Percentiles rank a stretch among this genome's conserved stretches.
These are phyloP conservation scores for Arachnomyces sp. DNA, from an alignment of 2,329 filamentous ascomycete species.

Conservation along the genomic window DNA sequence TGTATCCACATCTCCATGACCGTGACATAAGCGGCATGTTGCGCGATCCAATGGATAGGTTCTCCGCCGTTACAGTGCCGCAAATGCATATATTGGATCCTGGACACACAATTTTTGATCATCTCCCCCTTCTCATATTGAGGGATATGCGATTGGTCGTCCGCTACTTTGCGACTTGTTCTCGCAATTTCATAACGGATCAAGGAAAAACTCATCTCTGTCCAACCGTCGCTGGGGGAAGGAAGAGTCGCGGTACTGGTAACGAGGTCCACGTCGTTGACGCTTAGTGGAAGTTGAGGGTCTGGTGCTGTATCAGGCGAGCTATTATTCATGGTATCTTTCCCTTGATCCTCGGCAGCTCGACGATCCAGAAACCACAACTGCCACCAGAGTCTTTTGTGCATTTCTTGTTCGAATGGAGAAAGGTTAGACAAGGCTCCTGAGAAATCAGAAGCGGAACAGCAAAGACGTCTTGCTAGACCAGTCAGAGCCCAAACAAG, in stretches of 20 bases:
- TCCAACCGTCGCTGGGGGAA: conserved; percentile 34
- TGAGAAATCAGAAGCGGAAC: conserved; percentile 17
- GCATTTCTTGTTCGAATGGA: conserved; percentile 36
- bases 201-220: conserved; percentile 39
- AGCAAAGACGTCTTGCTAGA: conserved; percentile 34
- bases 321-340: conserved; percentile 14
- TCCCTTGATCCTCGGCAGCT: conserved; percentile 33
- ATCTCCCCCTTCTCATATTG: conserved; percentile 24
- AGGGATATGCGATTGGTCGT: background rate
- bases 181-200: conserved; percentile 43
- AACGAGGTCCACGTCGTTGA: conserved; percentile 36
- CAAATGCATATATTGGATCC: conserved; percentile 43
- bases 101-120: conserved; percentile 41
- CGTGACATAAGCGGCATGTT: conserved; percentile 59
- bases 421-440: conserved; percentile 18
- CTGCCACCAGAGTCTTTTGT: conserved; percentile 35
- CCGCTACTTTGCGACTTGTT: conserved; percentile 16
- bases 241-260: conserved; percentile 38
- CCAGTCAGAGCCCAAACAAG: conserved; percentile 21
- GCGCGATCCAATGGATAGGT: conserved; percentile 55
- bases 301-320: conserved; percentile 24
- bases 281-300: conserved; percentile 34
- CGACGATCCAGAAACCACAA: conserved; percentile 33
- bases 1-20: conserved; percentile 68
- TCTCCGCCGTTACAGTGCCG: conserved; percentile 36